Conservation (phyloP, 345 rosid genomes). For the Syzygium grande region DNA sequence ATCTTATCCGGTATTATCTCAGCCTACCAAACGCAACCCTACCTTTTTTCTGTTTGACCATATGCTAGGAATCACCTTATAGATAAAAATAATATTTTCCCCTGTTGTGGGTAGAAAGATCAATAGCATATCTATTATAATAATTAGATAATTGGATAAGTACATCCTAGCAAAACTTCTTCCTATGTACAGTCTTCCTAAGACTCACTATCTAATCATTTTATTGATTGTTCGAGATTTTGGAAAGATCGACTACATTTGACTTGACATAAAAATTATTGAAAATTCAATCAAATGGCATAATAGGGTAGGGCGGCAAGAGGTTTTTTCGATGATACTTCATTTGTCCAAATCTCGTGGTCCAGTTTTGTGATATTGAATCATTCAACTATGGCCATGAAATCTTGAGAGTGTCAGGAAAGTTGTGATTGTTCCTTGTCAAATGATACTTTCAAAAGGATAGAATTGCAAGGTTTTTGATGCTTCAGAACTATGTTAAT, state of each 20-base stretch:
- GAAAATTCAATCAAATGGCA: not conserved
- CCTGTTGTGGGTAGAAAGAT: not conserved
- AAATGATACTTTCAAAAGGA: not conserved
- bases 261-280: not conserved
- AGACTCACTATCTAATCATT: not conserved
- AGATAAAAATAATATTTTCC: not conserved
- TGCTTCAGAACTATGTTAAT: not conserved
- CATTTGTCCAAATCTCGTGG: not conserved
- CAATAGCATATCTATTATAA: not conserved
- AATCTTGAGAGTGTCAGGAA: not conserved
- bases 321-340: not conserved
- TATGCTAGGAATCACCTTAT: not conserved
- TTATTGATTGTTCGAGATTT: not conserved
- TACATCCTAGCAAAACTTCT: not conserved
- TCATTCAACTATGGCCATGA: not conserved
- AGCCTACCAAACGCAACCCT: not conserved
- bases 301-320: no score
- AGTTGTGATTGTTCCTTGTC: not conserved
- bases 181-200: not conserved
- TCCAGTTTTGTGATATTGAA: not conserved
- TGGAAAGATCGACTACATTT: not conserved
- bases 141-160: not conserved
- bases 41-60: not conserved
- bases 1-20: not conserved
- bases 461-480: not conserved